phyloP scores from a whole-genome alignment of 768 basidiomycete genomes.

The Artomyces pyxidatus region DNA sequence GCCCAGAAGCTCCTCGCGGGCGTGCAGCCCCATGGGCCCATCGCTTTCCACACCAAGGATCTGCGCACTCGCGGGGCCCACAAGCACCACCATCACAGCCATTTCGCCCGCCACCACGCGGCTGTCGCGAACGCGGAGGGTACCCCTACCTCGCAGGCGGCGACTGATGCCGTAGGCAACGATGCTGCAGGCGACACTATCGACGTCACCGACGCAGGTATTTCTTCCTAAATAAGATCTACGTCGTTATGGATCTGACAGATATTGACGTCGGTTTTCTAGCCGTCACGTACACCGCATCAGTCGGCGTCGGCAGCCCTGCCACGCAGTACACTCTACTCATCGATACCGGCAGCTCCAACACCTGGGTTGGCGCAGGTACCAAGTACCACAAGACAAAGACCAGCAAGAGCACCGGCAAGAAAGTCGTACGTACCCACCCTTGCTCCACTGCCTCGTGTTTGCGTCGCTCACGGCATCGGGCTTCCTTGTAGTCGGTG shows the following conservation, averaged over 20 bases:
- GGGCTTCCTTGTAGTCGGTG: slow-evolving; percentile 31
- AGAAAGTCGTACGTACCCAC: slow-evolving; percentile 24
- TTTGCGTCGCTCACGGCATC: slow-evolving; percentile 32
- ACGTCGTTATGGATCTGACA: too few relatives aligned
- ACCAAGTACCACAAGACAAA: slow-evolving; percentile 37
- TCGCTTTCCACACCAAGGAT: slow-evolving; percentile 21
- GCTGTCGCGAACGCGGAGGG: too few relatives aligned
- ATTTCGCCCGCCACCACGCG: slow-evolving; percentile 8
- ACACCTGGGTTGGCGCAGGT: slow-evolving; percentile 51
- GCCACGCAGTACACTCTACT: slow-evolving; percentile 42
- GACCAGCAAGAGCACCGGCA: slow-evolving; percentile 35
- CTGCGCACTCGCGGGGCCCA: slow-evolving; percentile 18
- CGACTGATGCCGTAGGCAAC: slow-evolving; percentile 6
- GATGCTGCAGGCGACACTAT: slow-evolving; percentile 27
- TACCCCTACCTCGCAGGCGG: too few relatives aligned
- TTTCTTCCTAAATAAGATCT: too few relatives aligned
- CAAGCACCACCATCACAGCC: slow-evolving; percentile 21
- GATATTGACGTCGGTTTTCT: not conserved
- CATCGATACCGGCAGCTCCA: slow-evolving; percentile 52
- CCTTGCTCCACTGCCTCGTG: slow-evolving; percentile 8
- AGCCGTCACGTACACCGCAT: slow-evolving; percentile 45
- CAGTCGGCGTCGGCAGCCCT: slow-evolving; percentile 45
- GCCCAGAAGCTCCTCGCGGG: slow-evolving; percentile 50
- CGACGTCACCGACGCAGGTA: slow-evolving; percentile 50
- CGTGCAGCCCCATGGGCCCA: slow-evolving; percentile 46